Conservation (phyloP, 73 alveolate species). For the Stentor coeruleus region DNA sequence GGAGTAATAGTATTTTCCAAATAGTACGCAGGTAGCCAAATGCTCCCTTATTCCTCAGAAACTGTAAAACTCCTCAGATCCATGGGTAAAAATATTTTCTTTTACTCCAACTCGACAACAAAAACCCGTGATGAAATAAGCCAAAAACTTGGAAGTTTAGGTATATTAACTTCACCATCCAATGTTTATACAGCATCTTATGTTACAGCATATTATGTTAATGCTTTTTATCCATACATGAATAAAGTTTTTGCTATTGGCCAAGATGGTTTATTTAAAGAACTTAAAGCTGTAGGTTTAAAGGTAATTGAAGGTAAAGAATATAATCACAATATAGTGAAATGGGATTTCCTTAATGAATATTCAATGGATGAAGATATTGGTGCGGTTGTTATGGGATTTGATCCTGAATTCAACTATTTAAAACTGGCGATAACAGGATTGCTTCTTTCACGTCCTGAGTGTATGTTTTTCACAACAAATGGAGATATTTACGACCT, state of each 20-base stretch:
- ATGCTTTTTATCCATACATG: not conserved
- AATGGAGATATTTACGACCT: slow-evolving; percentile 17
- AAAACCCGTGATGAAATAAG: slow-evolving; percentile 2
- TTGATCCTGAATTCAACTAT: not conserved
- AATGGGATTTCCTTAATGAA: slow-evolving; percentile 20
- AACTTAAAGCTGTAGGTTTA: not conserved
- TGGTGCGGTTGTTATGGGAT: slow-evolving; percentile 22
- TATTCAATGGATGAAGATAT: slow-evolving; percentile 13
- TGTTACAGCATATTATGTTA: slow-evolving; percentile 10
- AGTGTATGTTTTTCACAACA: not conserved
- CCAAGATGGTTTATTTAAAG: not conserved
- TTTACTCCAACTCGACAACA: slow-evolving; percentile 11
- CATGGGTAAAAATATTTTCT: not conserved
- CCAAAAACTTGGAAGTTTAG: not conserved
- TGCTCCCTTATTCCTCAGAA: not conserved
- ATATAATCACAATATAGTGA: not conserved
- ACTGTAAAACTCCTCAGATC: not conserved
- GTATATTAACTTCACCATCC: not conserved
- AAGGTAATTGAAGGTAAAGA: not conserved
- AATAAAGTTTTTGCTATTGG: slow-evolving; percentile 2
- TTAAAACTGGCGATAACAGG: slow-evolving; percentile 23
- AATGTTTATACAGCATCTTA: slow-evolving; percentile 21
- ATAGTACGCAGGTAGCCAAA: slow-evolving; percentile 11
- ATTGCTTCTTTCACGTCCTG: not conserved
- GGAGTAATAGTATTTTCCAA: not conserved